Evolutionary conservation across 805 yeast genomes (phyloP), one percentile per base, ranked within the genome.

Genomic region (Cyberlindnera japonica): DNA sequence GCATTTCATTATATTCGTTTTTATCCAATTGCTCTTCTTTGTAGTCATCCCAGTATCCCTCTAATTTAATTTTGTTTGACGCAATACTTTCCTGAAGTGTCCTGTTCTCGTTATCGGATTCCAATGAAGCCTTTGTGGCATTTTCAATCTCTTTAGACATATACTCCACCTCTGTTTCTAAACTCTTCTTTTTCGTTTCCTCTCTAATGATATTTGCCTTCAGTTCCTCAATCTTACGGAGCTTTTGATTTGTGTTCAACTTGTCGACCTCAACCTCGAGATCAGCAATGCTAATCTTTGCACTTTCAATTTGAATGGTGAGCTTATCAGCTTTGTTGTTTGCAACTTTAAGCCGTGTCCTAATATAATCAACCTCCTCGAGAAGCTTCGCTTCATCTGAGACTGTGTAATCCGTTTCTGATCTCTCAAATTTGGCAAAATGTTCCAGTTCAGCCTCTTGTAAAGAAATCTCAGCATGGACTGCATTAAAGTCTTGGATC

Each of bases 111-210:
- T 33, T 33, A 2, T 63, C 54, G 1, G 80, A 70, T 14, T 75
- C 82, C 11, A 48, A 47, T 0, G 73, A 67, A 0, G 88, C 72
- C 8, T 59, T 61, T 10, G 58, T 50, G 0, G 88, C 83, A 37
- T 78, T 72, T 15, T 60, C 61, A 22, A 77, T 71, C 55, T 85
- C 91, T 22, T 65, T 67, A 8, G 59, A 53, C 77, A 81, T 82
- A 59, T 84, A 89, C 36, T 67, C 74, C 33, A 69, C 72, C 51
- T 88, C 95, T 25, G 75, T 77, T 2, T 59, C 58, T 31, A 70
- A 68, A 6, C 79, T 67, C 19, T 69, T 71, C 2, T 72, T 52
- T 45, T 69, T 70, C 12, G 64, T 60, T n/a, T 71, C 60, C 33
- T 71, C 59, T 21, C 61, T 68, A 23, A 64, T 61, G 3, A 81